phyloP scores from a whole-genome alignment of 805 yeast genomes.

The Blastobotrys muscicola region DNA sequence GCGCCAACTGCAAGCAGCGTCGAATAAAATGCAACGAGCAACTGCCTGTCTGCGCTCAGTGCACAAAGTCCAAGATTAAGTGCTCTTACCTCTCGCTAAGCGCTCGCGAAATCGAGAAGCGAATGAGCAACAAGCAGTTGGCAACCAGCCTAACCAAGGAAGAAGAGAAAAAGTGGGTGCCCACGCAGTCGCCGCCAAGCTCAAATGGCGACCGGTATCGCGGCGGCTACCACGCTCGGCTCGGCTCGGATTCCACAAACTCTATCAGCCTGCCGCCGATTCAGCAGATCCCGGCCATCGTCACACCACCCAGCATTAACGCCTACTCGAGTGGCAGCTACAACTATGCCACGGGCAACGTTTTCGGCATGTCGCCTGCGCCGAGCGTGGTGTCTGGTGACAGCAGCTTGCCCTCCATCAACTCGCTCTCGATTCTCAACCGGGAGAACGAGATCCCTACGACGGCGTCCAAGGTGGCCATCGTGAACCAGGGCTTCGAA shows the following conservation, averaged over 20 bases:
- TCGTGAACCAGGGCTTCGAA: constrained; percentile 22
- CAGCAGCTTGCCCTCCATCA: constrained; percentile 4
- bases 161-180: constrained; percentile 3
- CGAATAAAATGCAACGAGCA: constrained; percentile 59
- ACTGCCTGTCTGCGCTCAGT: constrained; percentile 49
- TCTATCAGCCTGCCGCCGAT: background rate
- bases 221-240: background rate
- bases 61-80: constrained; percentile 36
- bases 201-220: constrained; percentile 2
- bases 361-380: too few species aligned
- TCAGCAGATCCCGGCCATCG: background rate
- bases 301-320: too few species aligned
- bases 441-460: background rate
- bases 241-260: background rate
- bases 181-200: constrained; percentile 1
- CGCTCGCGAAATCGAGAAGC: constrained; percentile 32
- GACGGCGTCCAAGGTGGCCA: constrained; percentile 4
- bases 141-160: background rate
- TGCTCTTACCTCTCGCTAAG: constrained; percentile 44
- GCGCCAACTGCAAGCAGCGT: constrained; percentile 56
- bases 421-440: constrained; percentile 1
- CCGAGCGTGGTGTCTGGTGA: background rate
- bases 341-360: too few species aligned
- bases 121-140: constrained; percentile 14
- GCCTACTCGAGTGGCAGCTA: too few species aligned